Conservation (phyloP, 176 grass and related monocot genomes). For the Avena atlantica region DNA sequence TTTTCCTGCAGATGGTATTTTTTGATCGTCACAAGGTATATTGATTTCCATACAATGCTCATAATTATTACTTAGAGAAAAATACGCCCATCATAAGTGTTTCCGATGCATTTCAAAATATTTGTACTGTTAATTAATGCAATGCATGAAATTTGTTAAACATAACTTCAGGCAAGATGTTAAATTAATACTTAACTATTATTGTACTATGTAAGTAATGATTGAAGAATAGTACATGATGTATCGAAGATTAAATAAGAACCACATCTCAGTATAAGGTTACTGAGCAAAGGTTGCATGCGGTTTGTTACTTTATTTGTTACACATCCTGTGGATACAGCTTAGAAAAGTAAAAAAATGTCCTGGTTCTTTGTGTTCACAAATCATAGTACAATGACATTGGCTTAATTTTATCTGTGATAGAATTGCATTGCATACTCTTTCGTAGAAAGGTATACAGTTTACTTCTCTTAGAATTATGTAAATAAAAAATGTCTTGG, state of each 20-base stretch:
- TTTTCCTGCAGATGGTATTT: slow-evolving; percentile 84
- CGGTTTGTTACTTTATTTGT: background rate
- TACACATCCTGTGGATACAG: background rate
- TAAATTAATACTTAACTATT: background rate
- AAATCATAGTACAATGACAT: background rate
- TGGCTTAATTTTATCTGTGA: background rate
- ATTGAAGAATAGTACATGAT: background rate
- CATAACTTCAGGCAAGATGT: background rate
- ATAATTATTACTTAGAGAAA: slow-evolving; percentile 27
- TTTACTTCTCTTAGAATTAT: slow-evolving; percentile 10
- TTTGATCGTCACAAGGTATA: slow-evolving; percentile 96
- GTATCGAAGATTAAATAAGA: slow-evolving; percentile 11
- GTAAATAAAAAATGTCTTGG: slow-evolving; percentile 14
- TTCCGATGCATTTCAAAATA: slow-evolving; percentile 1
- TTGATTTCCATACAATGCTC: background rate
- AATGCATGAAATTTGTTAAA: slow-evolving; percentile 1
- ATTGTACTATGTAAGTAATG: slow-evolving; percentile 5
- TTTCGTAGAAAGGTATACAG: background rate
- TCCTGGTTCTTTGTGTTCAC: slow-evolving; percentile 13
- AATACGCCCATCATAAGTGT: background rate
- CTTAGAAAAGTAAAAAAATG: background rate
- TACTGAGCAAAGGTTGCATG: slow-evolving; percentile 8
- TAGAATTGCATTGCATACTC: background rate
- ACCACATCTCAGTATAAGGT: background rate
- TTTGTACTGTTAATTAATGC: slow-evolving; percentile 12